These are phyloP conservation scores for Fraxinus angustifolia DNA, from an alignment of 305 asterid species.

Conservation along the genomic window DNA sequence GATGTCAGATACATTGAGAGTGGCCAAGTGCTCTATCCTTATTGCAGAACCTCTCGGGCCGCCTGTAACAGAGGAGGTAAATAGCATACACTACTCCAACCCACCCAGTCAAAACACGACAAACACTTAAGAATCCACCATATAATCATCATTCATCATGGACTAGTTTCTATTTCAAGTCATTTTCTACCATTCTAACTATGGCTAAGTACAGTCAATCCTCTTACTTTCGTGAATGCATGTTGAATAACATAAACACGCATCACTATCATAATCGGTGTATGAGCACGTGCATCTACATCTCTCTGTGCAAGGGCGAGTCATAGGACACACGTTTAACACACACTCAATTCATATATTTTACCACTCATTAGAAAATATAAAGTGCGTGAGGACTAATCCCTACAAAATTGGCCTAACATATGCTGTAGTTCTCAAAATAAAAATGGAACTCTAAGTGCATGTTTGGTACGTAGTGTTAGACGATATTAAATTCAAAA, in stretches of 20 bases:
- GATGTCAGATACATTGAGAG: constrained; percentile 66
- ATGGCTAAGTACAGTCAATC: not conserved
- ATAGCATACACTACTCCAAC: too few relatives aligned
- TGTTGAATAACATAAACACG: not conserved
- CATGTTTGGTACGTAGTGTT: not conserved
- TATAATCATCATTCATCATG: not conserved
- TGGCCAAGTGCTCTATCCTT: constrained; percentile 77
- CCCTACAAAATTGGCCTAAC: not conserved
- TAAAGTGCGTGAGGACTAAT: not conserved
- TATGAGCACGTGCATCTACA: not conserved
- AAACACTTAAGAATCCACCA: not conserved
- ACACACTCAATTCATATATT: not conserved
- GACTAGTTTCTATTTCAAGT: not conserved
- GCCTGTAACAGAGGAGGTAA: constrained; percentile 7
- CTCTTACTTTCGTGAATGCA: not conserved
- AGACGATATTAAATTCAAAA: not conserved
- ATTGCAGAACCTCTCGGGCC: constrained; percentile 42
- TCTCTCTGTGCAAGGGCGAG: not conserved
- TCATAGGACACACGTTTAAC: not conserved
- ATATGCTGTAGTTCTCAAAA: not conserved
- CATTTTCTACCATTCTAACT: not conserved
- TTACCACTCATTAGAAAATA: not conserved
- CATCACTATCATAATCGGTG: not conserved
- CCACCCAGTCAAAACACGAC: not conserved
- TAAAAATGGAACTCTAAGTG: not conserved